Evolutionary conservation across 2,329 filamentous ascomycete species (phyloP), one percentile per base, ranked within the genome.

Genomic region (Botrytis sinoallii): DNA sequence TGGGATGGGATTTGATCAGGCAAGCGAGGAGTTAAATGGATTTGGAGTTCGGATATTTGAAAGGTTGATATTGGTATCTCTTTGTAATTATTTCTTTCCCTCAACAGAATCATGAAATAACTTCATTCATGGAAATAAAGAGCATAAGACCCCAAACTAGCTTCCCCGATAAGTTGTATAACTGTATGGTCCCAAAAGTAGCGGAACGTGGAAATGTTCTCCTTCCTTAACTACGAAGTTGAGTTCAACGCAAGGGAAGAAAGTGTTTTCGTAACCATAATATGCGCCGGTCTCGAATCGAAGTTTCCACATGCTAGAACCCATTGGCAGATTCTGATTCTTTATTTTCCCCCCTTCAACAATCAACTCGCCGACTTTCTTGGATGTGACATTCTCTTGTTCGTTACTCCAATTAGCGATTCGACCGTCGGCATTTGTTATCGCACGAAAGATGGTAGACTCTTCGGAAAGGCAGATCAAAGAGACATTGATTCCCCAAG

Each of bases 81-180:
- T 61, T 55, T 64, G 65, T 71, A 64, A 64, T 71, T 71, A 70
- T 40, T 70, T 46, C 46, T 40, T 64, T 48, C 14, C n/a, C 25
- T 61, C 52, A 32, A 38, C 40, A 46, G 46, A 55, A 18, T 16
- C 70, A 67, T 67, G 61, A 57, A 72, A n/a, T 35, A 55, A 59
- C 70, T 67, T 67, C 35, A 42, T 72, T 46, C 61, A 67, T 67
- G 61, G 7, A n/a, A 35, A 42, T 42, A 52, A 55, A 71, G 59
- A 29, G 59, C 29, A 71, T 25, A 42, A 32, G 4, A 52, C 57
- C n/a, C 67, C 35, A 42, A 55, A 44, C 35, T 48, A 94, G 81
- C 91, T 93, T 25, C 93, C 93, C 66, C 93, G 85, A 83, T 96
- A 96, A 16, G 93, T 95, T 59, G 91, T 92, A 83, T 94, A 96